These are phyloP conservation scores for Naganishia sp. DNA, from an alignment of 1,284 basidiomycete genomes.

Conservation along the genomic window DNA sequence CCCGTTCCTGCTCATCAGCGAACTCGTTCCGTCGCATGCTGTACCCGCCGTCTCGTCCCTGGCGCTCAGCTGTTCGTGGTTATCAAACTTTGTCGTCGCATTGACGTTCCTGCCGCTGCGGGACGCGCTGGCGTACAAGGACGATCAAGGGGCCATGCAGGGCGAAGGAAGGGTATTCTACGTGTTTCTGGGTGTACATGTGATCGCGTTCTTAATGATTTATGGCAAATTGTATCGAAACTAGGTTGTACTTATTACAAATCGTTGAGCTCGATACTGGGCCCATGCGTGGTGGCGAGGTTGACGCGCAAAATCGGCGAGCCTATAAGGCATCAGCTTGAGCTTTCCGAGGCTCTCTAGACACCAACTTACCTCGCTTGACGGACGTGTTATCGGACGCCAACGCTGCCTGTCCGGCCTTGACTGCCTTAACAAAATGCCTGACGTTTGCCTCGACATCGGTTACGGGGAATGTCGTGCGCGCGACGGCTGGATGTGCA, in stretches of 20 bases:
- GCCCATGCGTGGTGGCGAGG: constrained; percentile 81
- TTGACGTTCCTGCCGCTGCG: constrained; percentile 79
- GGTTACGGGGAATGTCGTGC: constrained; percentile 63
- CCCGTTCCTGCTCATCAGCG: constrained; percentile 90
- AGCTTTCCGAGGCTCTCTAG: neutral
- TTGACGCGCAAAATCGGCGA: constrained; percentile 72
- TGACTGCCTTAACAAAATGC: constrained; percentile 73
- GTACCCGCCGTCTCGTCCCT: constrained; percentile 81
- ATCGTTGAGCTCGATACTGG: constrained; percentile 63
- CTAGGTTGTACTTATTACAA: constrained; percentile 8
- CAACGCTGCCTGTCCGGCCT: constrained; percentile 38
- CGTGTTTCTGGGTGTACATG: constrained; percentile 62
- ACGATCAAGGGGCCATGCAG: constrained; percentile 46
- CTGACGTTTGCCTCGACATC: constrained; percentile 79
- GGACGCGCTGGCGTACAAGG: constrained; percentile 60
- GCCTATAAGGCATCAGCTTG: constrained; percentile 55
- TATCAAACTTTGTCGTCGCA: constrained; percentile 77
- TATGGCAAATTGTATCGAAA: constrained; percentile 35
- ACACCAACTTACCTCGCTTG: constrained; percentile 39
- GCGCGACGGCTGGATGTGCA: constrained; percentile 9
- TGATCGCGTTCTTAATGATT: constrained; percentile 38
- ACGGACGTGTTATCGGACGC: constrained; percentile 37
- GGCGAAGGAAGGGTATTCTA: constrained; percentile 82
- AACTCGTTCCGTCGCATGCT: constrained; percentile 80
- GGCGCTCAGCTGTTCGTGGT: constrained; percentile 82